Evolutionary conservation across 1,284 basidiomycete species (phyloP), one percentile per base, ranked within the genome.

Genomic region (Apiotrichum montevideense): DNA sequence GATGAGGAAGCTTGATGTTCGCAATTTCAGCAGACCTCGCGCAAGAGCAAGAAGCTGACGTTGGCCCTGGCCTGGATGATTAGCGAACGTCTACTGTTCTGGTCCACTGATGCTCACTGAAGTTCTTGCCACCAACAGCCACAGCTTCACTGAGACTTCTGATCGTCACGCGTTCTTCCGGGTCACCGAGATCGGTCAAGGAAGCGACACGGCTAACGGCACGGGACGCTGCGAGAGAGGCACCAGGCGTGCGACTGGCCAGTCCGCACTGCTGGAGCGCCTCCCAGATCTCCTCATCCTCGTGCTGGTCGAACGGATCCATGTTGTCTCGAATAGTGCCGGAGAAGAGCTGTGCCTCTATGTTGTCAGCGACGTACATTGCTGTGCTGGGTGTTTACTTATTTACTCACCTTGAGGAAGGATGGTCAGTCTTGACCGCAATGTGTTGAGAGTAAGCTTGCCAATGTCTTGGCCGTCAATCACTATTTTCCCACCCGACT

Each of bases 21-120:
- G 68, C 35, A 77, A 69, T 61, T 81, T 80, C 53, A 83, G 75
- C 51, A 83, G 68, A 4, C 81, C 81, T 14, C 81, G 73, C 1
- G 81, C 81, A 14, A 83, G 72, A 3, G 81, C 80, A 0, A 83
- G 71, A 1, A 83, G 76, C 66, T 83, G 81, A 29, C 80, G 70
- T 65, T 83, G 81, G 8, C 80, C 80, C n/a, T 79, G 65, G 79
- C 79, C 72, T 82, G 77, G 34, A 46, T 13, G 33, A 44, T 46
- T 15, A 47, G 50, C 47, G 21, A 21, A 21, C 21, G 21, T 21
- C 21, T 21, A 21, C 21, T 21, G 21, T 39, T 39, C 8, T 39
- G 8, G 13, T 7, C 37, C 49, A 42, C 13, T 14, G 49, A 51
- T n/a, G 59, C 57, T 55, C 49, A 68, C 67, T 70, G 56, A 71